A percentile compares a stretch with the other conserved stretches of the same genome.
Evolutionary conservation across 192 early-diverging fungal species (phyloP).

Genomic region (Coemansia sp.): DNA sequence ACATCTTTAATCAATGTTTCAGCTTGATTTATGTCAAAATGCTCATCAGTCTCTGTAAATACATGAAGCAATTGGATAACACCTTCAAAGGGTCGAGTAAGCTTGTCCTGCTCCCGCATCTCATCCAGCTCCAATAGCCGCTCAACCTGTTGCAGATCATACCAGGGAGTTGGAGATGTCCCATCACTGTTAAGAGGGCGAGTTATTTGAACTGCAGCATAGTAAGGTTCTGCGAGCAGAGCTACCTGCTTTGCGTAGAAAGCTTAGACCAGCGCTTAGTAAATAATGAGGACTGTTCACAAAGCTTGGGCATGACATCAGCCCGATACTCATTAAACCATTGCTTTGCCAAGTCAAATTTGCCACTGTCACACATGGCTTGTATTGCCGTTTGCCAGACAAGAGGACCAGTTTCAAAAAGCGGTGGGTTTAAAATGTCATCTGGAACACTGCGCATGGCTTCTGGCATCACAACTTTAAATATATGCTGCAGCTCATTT

Average conservation of each 20-base stretch:
- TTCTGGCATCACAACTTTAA: background rate
- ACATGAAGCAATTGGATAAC: background rate
- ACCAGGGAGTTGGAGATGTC: background rate
- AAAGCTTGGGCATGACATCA: background rate
- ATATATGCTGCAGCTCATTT: no score
- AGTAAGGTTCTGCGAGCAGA: background rate
- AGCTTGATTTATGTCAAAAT: background rate
- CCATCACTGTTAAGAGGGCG: background rate
- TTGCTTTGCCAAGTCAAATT: background rate
- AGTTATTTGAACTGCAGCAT: background rate
- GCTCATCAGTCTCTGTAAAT: background rate
- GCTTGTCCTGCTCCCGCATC: background rate
- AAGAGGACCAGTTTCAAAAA: background rate
- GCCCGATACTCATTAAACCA: background rate
- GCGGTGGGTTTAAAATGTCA: background rate
- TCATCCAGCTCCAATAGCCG: background rate
- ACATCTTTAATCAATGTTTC: background rate
- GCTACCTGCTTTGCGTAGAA: background rate
- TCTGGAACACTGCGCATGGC: background rate
- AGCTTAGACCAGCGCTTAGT: background rate
- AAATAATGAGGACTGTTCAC: background rate
- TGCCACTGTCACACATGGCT: background rate
- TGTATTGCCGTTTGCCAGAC: background rate
- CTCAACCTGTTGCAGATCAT: background rate
- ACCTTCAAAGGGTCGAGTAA: background rate